Percentiles rank a stretch among this genome's conserved stretches.
Evolutionary conservation across 495 filamentous ascomycete species (phyloP).

Genomic region (Usnea hakonensis): DNA sequence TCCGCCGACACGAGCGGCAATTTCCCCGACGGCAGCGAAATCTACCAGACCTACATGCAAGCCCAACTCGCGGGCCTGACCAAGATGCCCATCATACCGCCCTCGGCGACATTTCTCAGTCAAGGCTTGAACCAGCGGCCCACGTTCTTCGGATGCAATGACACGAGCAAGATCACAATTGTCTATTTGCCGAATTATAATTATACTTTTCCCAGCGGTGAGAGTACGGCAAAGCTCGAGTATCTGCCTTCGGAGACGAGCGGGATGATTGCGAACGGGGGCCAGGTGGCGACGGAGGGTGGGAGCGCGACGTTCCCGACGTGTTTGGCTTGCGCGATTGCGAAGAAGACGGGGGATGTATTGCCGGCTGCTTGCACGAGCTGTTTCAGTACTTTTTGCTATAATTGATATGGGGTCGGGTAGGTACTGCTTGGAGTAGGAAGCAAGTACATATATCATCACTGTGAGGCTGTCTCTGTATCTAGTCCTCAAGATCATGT

Average conservation of each 20-base stretch:
- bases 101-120: slow-evolving; percentile 27
- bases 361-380: slow-evolving; percentile 29
- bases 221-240: slow-evolving; percentile 29
- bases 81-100: slow-evolving; percentile 38
- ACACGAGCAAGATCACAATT: slow-evolving; percentile 29
- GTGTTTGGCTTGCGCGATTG: slow-evolving; percentile 39
- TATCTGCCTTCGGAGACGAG: slow-evolving; percentile 34
- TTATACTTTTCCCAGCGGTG: slow-evolving; percentile 30
- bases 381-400: slow-evolving; percentile 38
- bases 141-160: slow-evolving; percentile 41
- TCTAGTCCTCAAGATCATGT: too few species aligned
- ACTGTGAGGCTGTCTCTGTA: too few species aligned
- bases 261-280: slow-evolving; percentile 37
- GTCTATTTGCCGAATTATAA: slow-evolving; percentile 39
- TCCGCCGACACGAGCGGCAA: slow-evolving; percentile 33
- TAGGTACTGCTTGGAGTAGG: neutral
- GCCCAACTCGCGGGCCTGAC: slow-evolving; percentile 26
- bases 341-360: slow-evolving; percentile 29
- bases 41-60: slow-evolving; percentile 34
- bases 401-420: neutral
- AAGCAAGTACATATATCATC: too few species aligned
- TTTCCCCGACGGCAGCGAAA: slow-evolving; percentile 38
- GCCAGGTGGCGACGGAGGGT: slow-evolving; percentile 30
- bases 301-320: slow-evolving; percentile 26
- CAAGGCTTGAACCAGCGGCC: slow-evolving; percentile 35